Percentiles rank a stretch among this genome's conserved stretches.
phyloP scores from a whole-genome alignment of 2,329 filamentous ascomycete species.

The Paecilomyces fulvus region DNA sequence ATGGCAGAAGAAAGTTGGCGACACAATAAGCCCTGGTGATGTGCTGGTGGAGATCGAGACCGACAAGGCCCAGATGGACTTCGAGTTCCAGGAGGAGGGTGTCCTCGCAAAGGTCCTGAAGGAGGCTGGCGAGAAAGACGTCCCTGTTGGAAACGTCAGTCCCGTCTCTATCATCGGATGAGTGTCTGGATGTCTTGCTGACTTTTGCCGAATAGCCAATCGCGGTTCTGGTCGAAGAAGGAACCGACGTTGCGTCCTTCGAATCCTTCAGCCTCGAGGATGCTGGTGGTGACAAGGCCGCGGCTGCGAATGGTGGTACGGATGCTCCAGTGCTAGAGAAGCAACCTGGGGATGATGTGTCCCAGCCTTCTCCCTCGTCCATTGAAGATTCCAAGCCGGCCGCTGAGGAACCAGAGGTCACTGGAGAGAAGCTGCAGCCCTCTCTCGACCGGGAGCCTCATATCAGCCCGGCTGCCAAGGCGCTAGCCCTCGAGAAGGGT shows the following conservation, averaged over 20 bases:
- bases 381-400: slow-evolving; percentile 43
- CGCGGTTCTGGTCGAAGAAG: slow-evolving; percentile 88
- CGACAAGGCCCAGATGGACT: slow-evolving; percentile 99
- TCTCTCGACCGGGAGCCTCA: slow-evolving; percentile 74
- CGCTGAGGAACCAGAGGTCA: slow-evolving; percentile 62
- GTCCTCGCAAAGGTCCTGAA: slow-evolving; percentile 89
- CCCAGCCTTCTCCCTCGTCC: slow-evolving; percentile 54
- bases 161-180: slow-evolving; percentile 1
- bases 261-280: slow-evolving; percentile 81
- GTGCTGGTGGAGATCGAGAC: slow-evolving; percentile 98
- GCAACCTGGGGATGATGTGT: slow-evolving; percentile 36
- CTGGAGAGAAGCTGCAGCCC: slow-evolving; percentile 70
- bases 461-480: slow-evolving; percentile 65
- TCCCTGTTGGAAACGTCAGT: slow-evolving; percentile 88
- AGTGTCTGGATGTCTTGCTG: slow-evolving; percentile 8
- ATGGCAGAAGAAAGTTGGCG: slow-evolving; percentile 97
- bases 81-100: slow-evolving; percentile 98
- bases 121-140: slow-evolving; percentile 86
- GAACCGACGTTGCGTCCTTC: slow-evolving; percentile 77
- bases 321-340: slow-evolving; percentile 48
- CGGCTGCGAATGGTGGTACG: slow-evolving; percentile 51
- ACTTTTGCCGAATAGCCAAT: slow-evolving; percentile 61
- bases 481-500: slow-evolving; percentile 76
- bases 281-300: slow-evolving; percentile 72
- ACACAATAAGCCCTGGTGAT: slow-evolving; percentile 79